Evolutionary conservation across 2,329 filamentous ascomycete genomes (phyloP).

Genomic region (Davidsoniella virescens): DNA sequence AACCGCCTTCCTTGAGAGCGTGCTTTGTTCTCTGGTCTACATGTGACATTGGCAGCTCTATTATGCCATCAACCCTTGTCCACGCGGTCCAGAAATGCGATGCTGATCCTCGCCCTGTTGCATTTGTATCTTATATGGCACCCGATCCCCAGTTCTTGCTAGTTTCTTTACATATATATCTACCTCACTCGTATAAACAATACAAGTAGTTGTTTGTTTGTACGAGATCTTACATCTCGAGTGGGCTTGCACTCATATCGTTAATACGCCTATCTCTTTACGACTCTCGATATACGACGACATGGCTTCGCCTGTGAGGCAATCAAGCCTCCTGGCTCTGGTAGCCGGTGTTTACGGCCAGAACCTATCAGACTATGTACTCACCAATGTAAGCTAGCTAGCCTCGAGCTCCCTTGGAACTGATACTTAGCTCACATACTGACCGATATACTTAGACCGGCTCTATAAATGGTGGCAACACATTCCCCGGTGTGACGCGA

Average conservation of each 20-base stretch:
- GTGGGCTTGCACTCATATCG: too few species aligned
- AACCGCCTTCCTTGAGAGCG: too few species aligned
- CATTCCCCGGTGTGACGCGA: conserved; percentile 32
- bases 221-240: too few species aligned
- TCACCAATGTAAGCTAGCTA: conserved; percentile 21
- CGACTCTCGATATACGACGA: neutral
- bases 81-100: too few species aligned
- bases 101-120: neutral
- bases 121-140: neutral
- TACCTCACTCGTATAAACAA: neutral
- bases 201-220: neutral
- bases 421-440: conserved; percentile 1
- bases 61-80: too few species aligned
- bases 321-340: neutral
- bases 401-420: neutral
- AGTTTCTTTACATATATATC: too few species aligned
- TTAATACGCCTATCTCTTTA: neutral
- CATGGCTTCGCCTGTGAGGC: neutral
- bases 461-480: conserved; percentile 30
- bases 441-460: conserved; percentile 23
- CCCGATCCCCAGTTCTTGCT: too few species aligned
- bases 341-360: neutral
- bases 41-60: neutral
- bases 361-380: conserved; percentile 21
- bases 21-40: neutral